Evolutionary conservation across 192 early-diverging fungal genomes (phyloP).

Genomic region (Hyaloraphidium curvatum): DNA sequence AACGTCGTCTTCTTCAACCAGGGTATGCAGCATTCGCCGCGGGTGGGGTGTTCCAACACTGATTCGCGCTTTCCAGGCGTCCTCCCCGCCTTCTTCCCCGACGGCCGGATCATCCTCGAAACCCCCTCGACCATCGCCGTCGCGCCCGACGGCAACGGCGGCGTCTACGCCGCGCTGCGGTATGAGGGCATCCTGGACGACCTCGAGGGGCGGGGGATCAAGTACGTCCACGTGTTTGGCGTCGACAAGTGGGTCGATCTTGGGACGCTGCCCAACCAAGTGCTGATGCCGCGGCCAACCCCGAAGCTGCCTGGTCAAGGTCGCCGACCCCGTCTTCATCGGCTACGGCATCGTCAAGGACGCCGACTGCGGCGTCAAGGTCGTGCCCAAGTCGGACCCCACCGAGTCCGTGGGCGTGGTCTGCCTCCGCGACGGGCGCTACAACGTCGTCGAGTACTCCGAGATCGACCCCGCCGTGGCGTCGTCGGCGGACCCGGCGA

Average conservation of each 20-base stretch:
- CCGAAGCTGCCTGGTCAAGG: slow-evolving; percentile 46
- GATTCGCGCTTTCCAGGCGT: slow-evolving; percentile 22
- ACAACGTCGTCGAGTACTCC: slow-evolving; percentile 88
- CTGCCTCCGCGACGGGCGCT: slow-evolving; percentile 63
- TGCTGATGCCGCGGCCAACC: neutral
- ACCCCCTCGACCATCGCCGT: slow-evolving; percentile 31
- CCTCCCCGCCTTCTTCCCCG: slow-evolving; percentile 73
- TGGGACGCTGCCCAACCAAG: neutral
- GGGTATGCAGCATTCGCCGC: slow-evolving; percentile 21
- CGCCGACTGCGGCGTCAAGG: slow-evolving; percentile 88
- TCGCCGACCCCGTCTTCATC: slow-evolving; percentile 90
- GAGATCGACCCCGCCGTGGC: slow-evolving; percentile 71
- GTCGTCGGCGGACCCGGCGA: slow-evolving; percentile 35
- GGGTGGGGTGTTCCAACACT: neutral
- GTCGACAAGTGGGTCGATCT: slow-evolving; percentile 73
- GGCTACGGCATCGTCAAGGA: slow-evolving; percentile 77
- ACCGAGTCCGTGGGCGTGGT: slow-evolving; percentile 91
- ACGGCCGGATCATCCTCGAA: slow-evolving; percentile 91
- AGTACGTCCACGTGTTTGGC: slow-evolving; percentile 85
- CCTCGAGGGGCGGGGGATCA: slow-evolving; percentile 60
- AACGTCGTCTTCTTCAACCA: slow-evolving; percentile 96
- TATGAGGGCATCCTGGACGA: slow-evolving; percentile 60
- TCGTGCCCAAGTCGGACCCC: slow-evolving; percentile 68
- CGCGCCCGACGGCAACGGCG: slow-evolving; percentile 79
- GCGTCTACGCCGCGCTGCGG: slow-evolving; percentile 85